These are phyloP conservation scores for Amylostereum areolatum DNA, from an alignment of 1,284 basidiomycete genomes.

Conservation along the genomic window DNA sequence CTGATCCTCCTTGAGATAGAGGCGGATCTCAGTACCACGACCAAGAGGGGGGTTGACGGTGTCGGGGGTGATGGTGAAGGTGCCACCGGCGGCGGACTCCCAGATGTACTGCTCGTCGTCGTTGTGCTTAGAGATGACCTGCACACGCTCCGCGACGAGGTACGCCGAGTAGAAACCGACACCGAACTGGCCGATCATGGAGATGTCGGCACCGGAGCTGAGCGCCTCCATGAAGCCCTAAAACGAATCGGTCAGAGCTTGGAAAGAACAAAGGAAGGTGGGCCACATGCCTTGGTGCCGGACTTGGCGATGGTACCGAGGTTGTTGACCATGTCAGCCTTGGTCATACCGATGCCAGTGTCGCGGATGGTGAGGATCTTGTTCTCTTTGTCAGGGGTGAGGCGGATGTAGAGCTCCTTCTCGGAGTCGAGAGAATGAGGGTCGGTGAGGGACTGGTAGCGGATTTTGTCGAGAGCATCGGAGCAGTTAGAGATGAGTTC, in stretches of 20 bases:
- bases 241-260: slow-evolving; percentile 3
- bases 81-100: slow-evolving; percentile 99
- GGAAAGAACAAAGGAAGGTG: slow-evolving; percentile 5
- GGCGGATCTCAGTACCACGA: slow-evolving; percentile 93
- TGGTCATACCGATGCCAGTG: slow-evolving; percentile 99
- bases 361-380: slow-evolving; percentile 91
- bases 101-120: slow-evolving; percentile 99
- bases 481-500: slow-evolving; percentile 91
- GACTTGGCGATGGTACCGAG: slow-evolving; percentile 99
- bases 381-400: slow-evolving; percentile 94
- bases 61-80: slow-evolving; percentile 98
- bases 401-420: slow-evolving; percentile 90
- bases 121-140: slow-evolving; percentile 99
- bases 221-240: slow-evolving; percentile 98
- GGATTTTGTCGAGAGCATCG: slow-evolving; percentile 97
- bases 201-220: slow-evolving; percentile 94
- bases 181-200: slow-evolving; percentile 94
- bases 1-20: slow-evolving; percentile 98
- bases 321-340: slow-evolving; percentile 98
- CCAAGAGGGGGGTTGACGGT: slow-evolving; percentile 86
- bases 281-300: slow-evolving; percentile 68
- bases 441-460: slow-evolving; percentile 90
- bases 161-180: slow-evolving; percentile 99
- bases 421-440: slow-evolving; percentile 80
- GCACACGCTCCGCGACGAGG: slow-evolving; percentile 97